Evolutionary conservation across 116 monocot genomes (phyloP).

Genomic region (Phalaenopsis hybrid): DNA sequence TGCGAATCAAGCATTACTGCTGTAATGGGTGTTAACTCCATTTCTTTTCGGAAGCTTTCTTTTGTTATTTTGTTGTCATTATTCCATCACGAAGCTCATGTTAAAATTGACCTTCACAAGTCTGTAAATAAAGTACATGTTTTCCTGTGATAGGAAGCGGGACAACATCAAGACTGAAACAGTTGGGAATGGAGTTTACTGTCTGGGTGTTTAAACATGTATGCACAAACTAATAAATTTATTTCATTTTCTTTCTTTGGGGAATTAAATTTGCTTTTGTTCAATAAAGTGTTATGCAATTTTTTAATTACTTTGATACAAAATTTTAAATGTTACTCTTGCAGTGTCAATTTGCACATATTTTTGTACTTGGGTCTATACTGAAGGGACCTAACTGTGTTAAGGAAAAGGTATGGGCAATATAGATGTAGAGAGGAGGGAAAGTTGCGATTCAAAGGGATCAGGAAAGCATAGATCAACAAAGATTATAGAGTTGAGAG

Average conservation of each 20-base stretch:
- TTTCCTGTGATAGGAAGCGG: conserved; percentile 49
- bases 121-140: conserved; percentile 5
- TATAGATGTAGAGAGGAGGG: not conserved
- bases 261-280: too few species aligned
- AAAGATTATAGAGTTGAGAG: not conserved
- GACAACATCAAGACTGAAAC: conserved; percentile 85
- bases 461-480: not conserved
- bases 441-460: not conserved
- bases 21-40: not conserved
- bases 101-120: not conserved
- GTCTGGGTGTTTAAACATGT: conserved; percentile 97
- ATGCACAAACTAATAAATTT: conserved; percentile 7
- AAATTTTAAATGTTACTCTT: not conserved
- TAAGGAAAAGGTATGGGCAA: not conserved
- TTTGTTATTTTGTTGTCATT: not conserved
- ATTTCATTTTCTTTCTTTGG: not conserved
- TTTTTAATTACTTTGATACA: not conserved
- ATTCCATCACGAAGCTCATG: not conserved
- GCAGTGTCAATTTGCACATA: not conserved
- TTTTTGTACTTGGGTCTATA: not conserved
- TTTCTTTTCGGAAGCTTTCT: not conserved
- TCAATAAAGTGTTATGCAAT: too few species aligned
- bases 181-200: conserved; percentile 95
- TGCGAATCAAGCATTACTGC: not conserved
- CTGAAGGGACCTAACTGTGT: not conserved